Evolutionary conservation across 768 basidiomycete species (phyloP), one percentile per base, ranked within the genome.

Genomic region (Leccinum variicolor): DNA sequence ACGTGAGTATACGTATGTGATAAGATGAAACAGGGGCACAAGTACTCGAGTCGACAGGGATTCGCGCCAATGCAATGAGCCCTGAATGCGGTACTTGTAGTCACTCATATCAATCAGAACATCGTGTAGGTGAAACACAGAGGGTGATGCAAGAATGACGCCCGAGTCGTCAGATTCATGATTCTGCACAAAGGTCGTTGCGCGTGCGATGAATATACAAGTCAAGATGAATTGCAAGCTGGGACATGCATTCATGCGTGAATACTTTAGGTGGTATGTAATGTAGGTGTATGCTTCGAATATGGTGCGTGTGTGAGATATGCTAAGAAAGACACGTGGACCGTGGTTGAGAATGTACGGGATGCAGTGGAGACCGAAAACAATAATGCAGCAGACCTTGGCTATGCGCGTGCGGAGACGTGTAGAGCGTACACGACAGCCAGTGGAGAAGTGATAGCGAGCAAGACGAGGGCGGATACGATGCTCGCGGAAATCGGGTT

Each of bases 91-190:
- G 55, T 50, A 23, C 31, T 50, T 41, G n/a, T 28, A 46, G 47
- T 25, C 41, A 34, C 7, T 5, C 29, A 36, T 53, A 46, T 23
- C 29, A 39, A 34, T 31, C 34, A 39, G 47, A 49, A 54, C 13
- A 28, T 55, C 59, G 4, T 50, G 50, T 26, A 52, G 23, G 50
- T 51, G 59, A 57, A 50, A 53, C 58, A 50, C 41, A 51, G 34
- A 9, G 13, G 36, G 23, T 19, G n/a, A 49, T 66, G 59, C 67
- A 66, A 67, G 59, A 68, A 64, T 43, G 59, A 39, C 9, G 41
- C 13, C 21, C 53, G 51, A 51, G 49, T 64, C 54, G n/a, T n/a
- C n/a, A n/a, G n/a, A n/a, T n/a, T n/a, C 54, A 34, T 50, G 60
- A 43, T 51, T 62, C 33, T 54, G 56, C 55, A 48, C 54, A 50